Evolutionary conservation across 108 stramenopile species (phyloP).

Genomic region (Cyclotella atomus): DNA sequence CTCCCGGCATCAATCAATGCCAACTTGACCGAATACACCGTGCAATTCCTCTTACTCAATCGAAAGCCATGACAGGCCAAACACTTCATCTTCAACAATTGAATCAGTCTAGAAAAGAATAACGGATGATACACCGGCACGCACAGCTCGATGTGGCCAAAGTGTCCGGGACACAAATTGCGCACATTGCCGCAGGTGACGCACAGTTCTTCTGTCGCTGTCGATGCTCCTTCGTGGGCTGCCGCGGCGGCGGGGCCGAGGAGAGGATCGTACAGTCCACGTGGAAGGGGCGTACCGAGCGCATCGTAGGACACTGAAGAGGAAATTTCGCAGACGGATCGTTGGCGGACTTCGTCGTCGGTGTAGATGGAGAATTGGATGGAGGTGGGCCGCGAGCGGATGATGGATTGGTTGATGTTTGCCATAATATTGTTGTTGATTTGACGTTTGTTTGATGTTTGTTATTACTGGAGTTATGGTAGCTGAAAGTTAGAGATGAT

Average conservation of each 20-base stretch:
- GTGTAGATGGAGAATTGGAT: constrained; percentile 75
- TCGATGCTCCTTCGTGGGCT: background rate
- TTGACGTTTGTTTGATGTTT: no score
- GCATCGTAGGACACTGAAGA: constrained; percentile 86
- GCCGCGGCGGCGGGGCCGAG: constrained; percentile 83
- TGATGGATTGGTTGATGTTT: constrained; percentile 44
- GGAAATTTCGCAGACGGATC: constrained; percentile 91
- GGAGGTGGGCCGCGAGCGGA: constrained; percentile 39
- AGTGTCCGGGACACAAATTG: constrained; percentile 93
- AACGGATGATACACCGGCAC: constrained; percentile 97
- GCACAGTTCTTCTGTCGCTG: constrained; percentile 60
- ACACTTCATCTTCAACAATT: constrained; percentile 92
- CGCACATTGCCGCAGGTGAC: constrained; percentile 89
- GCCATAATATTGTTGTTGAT: no score
- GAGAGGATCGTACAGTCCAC: constrained; percentile 94
- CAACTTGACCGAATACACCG: constrained; percentile 68
- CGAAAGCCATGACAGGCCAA: constrained; percentile 92
- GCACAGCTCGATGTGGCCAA: constrained; percentile 96
- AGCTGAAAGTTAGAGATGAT: no score
- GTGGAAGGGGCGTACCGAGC: constrained; percentile 79
- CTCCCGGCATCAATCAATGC: constrained; percentile 64
- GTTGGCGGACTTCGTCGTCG: constrained; percentile 87
- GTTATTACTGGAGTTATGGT: no score
- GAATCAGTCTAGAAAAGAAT: constrained; percentile 76
- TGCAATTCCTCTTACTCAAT: constrained; percentile 36